phyloP scores from a whole-genome alignment of 257 asterid species.

The Solanum pinnatisectum region DNA sequence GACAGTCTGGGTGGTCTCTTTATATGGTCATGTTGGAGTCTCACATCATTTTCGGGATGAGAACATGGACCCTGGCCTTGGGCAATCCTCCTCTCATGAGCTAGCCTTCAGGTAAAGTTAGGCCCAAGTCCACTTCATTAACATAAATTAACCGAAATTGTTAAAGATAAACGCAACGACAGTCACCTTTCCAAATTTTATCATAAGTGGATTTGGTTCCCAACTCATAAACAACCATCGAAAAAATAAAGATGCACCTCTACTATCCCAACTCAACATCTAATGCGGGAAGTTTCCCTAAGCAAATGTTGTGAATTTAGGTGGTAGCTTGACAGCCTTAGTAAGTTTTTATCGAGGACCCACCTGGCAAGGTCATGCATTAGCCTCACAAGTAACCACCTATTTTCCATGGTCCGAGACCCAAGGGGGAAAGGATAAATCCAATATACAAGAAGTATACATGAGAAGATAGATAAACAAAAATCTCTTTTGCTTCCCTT shows the following conservation, averaged over 20 bases:
- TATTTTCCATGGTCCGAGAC: not conserved
- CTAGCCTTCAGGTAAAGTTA: not conserved
- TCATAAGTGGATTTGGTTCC: not conserved
- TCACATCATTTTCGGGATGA: not conserved
- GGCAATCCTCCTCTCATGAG: not conserved
- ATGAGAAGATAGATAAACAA: not conserved
- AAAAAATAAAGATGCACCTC: not conserved
- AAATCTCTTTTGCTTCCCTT: not conserved
- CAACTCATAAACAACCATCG: not conserved
- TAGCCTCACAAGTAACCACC: not conserved
- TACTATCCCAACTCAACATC: not conserved
- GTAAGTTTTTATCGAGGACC: not conserved
- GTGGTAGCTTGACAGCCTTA: not conserved
- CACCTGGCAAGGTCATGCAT: not conserved
- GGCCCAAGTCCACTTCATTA: not conserved
- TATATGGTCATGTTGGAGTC: not conserved
- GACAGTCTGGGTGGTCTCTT: not conserved
- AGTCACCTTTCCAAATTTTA: not conserved
- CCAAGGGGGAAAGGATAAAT: not conserved
- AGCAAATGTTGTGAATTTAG: not conserved
- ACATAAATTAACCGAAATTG: not conserved
- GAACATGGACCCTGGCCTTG: not conserved
- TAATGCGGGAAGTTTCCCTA: not conserved
- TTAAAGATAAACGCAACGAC: not conserved
- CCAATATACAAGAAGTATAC: not conserved